Base-by-base conservation (phyloP, 148 eudicot species). In the Beta vulgaris region DNA sequence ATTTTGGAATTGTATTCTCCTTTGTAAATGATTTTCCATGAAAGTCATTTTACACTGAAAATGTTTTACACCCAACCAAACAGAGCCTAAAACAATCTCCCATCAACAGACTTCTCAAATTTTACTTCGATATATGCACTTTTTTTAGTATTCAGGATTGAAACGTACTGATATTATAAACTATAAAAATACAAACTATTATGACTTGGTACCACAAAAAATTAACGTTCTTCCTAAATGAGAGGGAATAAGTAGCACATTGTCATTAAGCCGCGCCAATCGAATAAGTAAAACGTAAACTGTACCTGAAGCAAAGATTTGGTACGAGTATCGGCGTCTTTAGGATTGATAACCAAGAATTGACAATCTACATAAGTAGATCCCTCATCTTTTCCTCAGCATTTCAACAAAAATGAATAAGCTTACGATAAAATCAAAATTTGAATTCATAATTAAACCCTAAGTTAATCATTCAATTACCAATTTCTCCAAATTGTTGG, bases 321-420 rank as follows among this genome's bases (percentile, higher is more conserved):
- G 28, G 89, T 82, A 70, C 73, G 28, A 44, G 44, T 83, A 78
- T 79, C 94, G n/a, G 69, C 85, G 68, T 93, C 90, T 78, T 86
- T 93, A 67, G 98, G 92, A 78, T 88, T 89, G 35, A 90, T 59
- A 12, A 93, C 85, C 85, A 88, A 66, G 36, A 89, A 89, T 61
- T 69, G 65, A 71, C 80, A 80, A 68, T 85, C 83, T 62, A 68
- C 34, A 62, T 11, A 71, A 70, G 21, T 34, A 31, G 37, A 37
- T 31, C 40, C 78, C 16, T 72, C 72, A 7, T 72, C 72, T 55
- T 73, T 66, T 35, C 46, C 66, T 76, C 18, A 66, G 28, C 62
- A 36, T 36, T 39, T 54, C 75, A 69, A 71, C 25, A 67, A 31
- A 14, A 62, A 48, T 16, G 16, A 23, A 16, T 42, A 11, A 69